Evolutionary conservation across 1,284 basidiomycete species (phyloP), one percentile per base, ranked within the genome.

Genomic region (Neolentinus lepideus): DNA sequence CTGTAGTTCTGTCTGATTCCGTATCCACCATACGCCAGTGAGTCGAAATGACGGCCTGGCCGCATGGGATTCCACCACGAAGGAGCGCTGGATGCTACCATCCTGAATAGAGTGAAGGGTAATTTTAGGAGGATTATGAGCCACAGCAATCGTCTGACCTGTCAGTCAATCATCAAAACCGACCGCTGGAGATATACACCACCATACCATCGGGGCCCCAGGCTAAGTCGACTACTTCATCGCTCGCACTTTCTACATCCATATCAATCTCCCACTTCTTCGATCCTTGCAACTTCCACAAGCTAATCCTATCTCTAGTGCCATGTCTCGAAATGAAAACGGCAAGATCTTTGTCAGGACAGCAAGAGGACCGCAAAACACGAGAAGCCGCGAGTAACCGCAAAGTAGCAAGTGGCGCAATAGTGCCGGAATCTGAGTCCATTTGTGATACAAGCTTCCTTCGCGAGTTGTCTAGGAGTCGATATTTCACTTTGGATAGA

Each of bases 261-360:
- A 87, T 73, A 61, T 85, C 84, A 27, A 88, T 75, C 64, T 92
- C 89, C 89, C 89, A 92, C 59, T 85, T 84, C 67, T 83, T 90
- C 2, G 80, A 71, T 14, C 89, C 89, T 62, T 88, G 83, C 67
- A 85, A 79, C 61, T 88, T 90, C 88, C 88, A 91, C 29, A 92
- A 73, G 60, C 83, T 82, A 62, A 92, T 69, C 58, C 80, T 78
- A 63, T 90, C 86, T 58, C 79, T 77, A 35, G 80, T 80, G 26
- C 82, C 85, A 19, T 84, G 69, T 33, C 81, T 78, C 57, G 83
- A 83, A 47, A 90, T 72, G 9, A 91, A 71, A 19, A 85, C 72
- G 10, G 90, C 71, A 27, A 92, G 73, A 68, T 92, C 90, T 68
- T 92, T 92, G 71, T 91, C 90, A 16, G 89, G 90, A 67, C 90